These are phyloP conservation scores for Thuja plicata DNA, from an alignment of 83 land plant genomes.

Conservation along the genomic window DNA sequence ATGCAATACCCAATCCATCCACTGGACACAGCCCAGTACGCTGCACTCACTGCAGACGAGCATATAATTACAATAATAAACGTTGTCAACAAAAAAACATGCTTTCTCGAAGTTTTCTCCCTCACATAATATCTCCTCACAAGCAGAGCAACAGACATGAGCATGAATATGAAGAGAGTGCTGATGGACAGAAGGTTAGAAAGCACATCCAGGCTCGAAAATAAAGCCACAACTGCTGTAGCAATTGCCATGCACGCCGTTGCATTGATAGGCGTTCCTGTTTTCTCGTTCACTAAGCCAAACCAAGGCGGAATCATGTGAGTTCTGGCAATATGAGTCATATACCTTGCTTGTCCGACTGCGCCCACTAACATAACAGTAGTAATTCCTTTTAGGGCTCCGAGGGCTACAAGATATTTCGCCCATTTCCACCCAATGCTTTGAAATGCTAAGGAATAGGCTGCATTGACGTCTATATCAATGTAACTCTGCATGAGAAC, in stretches of 20 bases:
- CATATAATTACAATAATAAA: too few species aligned
- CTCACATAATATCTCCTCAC: too few species aligned
- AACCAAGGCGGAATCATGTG: conserved; percentile 86
- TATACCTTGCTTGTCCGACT: conserved; percentile 71
- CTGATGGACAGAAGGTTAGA: too few species aligned
- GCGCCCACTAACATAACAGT: conserved; percentile 63
- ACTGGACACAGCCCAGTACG: too few species aligned
- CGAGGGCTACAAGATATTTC: conserved; percentile 69
- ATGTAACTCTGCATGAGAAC: too few species aligned
- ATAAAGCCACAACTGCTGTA: conserved; percentile 66
- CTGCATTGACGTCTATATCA: conserved; percentile 54
- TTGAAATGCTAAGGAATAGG: conserved; percentile 63
- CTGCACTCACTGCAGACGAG: too few species aligned
- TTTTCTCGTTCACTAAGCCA: conserved; percentile 50
- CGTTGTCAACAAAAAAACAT: too few species aligned
- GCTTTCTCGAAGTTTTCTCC: too few species aligned
- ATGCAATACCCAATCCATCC: conserved; percentile 35
- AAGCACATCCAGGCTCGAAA: conserved; percentile 62
- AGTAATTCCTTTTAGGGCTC: conserved; percentile 80
- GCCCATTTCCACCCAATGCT: conserved; percentile 67
- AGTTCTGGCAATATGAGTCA: conserved; percentile 86
- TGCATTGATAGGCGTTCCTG: conserved; percentile 82
- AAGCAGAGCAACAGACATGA: too few species aligned
- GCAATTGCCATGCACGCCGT: conserved; percentile 55
- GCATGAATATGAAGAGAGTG: too few species aligned